Evolutionary conservation across 192 early-diverging fungal species (phyloP), one percentile per base, ranked within the genome.

Genomic region (Pilobolus umbonatus): DNA sequence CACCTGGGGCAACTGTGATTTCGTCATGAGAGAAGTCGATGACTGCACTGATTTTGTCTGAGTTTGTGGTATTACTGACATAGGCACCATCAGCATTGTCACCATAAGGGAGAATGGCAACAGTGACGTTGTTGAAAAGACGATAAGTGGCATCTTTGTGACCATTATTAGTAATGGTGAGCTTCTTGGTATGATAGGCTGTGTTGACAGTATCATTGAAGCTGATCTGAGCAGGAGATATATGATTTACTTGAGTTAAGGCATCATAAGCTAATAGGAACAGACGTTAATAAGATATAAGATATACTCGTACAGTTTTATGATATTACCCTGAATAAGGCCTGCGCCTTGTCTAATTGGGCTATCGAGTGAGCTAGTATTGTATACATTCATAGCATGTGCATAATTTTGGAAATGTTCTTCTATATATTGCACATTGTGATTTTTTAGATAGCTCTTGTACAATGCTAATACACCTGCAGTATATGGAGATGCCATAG

Each of bases 401-500:
- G 64, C 71, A 17, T 67, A 59, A 38, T 70, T 71, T 54, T 69
- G 59, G 49, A 71, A 71, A 28, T 69, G 57, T 55, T 72, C 61
- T 21, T 60, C 57, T 42, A 72, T 68, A 47, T 52, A 62, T n/a
- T n/a, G n/a, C n/a, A 12, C 57, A 15, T 62, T 56, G 39, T 65
- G 57, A 60, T 69, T 74, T 9, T 61, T 49, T 14, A 19, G 24
- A 17, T 54, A 19, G 21, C 74, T 47, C 22, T 78, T 54, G 44
- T 72, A 73, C 26, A 80, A 51, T 28, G 81, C 81, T 34, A 77
- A 55, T 5, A 68, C 53, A 29, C 83, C 83, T 48, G 75, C 69
- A 34, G 74, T 36, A 44, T 81, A 83, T 36, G 83, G 83, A 38
- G 83, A 68, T 15, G 82, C 80, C 84, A 85, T 84, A 28, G 75